Conservation (phyloP, 208 protist genomes). For the Acanthamoeba culbertsoni region DNA sequence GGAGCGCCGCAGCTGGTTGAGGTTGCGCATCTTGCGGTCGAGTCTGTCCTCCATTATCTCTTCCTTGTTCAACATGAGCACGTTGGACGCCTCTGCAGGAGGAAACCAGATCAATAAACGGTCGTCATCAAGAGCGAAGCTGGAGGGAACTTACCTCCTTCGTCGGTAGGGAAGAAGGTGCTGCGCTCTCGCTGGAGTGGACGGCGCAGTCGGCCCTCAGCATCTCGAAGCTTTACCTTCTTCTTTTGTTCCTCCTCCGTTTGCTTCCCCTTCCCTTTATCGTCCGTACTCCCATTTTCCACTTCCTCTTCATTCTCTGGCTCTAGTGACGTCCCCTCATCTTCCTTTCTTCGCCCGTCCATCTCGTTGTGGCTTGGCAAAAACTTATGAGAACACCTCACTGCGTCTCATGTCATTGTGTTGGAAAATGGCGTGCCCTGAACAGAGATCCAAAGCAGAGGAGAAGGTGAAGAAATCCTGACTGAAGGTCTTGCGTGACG, state of each 20-base stretch:
- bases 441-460: too few relatives aligned
- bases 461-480: too few relatives aligned
- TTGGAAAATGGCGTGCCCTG: too few relatives aligned
- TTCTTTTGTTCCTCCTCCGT: background rate
- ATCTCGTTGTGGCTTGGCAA: too few relatives aligned
- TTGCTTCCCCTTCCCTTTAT: too few relatives aligned
- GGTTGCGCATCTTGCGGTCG: conserved; percentile 13
- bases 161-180: background rate
- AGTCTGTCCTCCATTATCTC: background rate
- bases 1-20: conserved; percentile 11
- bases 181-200: background rate
- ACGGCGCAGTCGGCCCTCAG: background rate
- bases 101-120: background rate
- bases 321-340: too few relatives aligned
- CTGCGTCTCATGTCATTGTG: too few relatives aligned
- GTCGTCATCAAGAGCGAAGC: background rate
- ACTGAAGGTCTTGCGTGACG: too few relatives aligned
- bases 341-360: too few relatives aligned
- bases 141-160: background rate
- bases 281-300: too few relatives aligned
- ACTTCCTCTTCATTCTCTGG: too few relatives aligned
- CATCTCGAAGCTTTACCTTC: background rate
- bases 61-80: conserved; percentile 21
- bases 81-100: background rate
- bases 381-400: too few relatives aligned